Evolutionary conservation across 345 rosid genomes (phyloP).

Genomic region (Populus alba): DNA sequence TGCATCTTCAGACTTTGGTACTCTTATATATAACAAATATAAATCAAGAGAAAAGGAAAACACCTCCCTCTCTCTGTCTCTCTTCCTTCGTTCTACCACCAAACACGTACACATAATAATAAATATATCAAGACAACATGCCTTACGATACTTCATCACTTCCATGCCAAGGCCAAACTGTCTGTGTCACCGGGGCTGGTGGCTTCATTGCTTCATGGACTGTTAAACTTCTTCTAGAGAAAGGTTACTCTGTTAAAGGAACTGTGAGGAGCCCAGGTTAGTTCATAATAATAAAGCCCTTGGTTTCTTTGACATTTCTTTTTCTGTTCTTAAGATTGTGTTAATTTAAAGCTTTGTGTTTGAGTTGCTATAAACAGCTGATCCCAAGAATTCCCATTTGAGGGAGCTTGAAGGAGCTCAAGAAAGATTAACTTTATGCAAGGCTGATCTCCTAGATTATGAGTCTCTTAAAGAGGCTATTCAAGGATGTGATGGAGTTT

Average conservation of each 20-base stretch:
- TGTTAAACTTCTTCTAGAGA: slow-evolving; percentile 77
- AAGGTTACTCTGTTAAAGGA: slow-evolving; percentile 80
- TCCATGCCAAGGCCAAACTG: slow-evolving; percentile 46
- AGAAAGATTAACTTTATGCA: slow-evolving; percentile 72
- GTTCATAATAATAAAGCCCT: no score
- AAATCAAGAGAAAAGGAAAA: no score
- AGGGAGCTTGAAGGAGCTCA: slow-evolving; percentile 86
- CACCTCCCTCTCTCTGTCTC: no score
- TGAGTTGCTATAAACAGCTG: slow-evolving; percentile 36
- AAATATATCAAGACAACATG: background rate
- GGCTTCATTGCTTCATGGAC: slow-evolving; percentile 98
- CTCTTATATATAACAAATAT: no score
- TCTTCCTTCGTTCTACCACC: no score
- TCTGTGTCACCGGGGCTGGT: slow-evolving; percentile 97
- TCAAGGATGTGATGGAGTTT: slow-evolving; percentile 85
- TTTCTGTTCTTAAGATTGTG: background rate
- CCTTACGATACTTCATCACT: slow-evolving; percentile 28
- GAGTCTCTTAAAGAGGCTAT: slow-evolving; percentile 61
- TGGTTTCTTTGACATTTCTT: background rate
- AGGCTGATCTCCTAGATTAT: slow-evolving; percentile 79
- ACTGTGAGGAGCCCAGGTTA: slow-evolving; percentile 85
- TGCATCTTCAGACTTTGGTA: no score
- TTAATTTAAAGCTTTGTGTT: background rate
- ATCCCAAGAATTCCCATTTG: slow-evolving; percentile 82
- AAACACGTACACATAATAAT: background rate